Evolutionary conservation across 208 protist genomes (phyloP).

Genomic region (Angomonas deanei): DNA sequence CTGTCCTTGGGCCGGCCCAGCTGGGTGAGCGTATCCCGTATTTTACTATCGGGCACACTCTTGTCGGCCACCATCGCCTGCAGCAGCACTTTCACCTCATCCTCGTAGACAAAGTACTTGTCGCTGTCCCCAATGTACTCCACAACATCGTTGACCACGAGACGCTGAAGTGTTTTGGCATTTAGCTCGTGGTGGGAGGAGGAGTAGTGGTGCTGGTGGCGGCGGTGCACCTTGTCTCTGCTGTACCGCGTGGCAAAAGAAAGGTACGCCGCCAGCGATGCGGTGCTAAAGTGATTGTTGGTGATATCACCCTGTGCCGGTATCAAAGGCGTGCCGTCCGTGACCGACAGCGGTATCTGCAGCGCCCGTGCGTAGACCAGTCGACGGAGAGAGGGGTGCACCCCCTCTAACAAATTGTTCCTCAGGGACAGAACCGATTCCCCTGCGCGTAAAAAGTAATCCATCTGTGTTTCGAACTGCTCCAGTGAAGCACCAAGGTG

Average conservation of each 20-base stretch:
- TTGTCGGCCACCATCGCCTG: constrained; percentile 63
- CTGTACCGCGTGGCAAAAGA: constrained; percentile 47
- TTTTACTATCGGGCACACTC: constrained; percentile 44
- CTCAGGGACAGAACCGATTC: constrained; percentile 31
- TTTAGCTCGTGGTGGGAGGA: constrained; percentile 33
- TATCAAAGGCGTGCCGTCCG: constrained; percentile 54
- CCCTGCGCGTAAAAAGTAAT: constrained; percentile 41
- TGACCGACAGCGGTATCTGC: constrained; percentile 51
- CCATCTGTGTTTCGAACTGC: constrained; percentile 43
- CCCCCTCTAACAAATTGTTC: constrained; percentile 33
- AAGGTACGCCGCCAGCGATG: constrained; percentile 27
- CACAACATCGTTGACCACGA: constrained; percentile 42
- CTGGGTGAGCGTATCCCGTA: constrained; percentile 49
- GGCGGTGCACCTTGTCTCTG: constrained; percentile 55
- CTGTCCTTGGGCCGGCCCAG: constrained; percentile 32
- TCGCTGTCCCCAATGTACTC: constrained; percentile 70
- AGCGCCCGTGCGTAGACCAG: constrained; percentile 79
- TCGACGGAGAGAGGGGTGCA: constrained; percentile 69
- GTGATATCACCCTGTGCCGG: constrained; percentile 22
- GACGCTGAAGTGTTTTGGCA: constrained; percentile 48
- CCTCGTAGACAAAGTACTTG: constrained; percentile 79
- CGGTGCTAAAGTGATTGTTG: constrained; percentile 22
- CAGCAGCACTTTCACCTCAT: constrained; percentile 56
- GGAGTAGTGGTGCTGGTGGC: constrained; percentile 54
- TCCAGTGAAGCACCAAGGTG: constrained; percentile 36